Conservation (phyloP, 495 filamentous ascomycete species). For the Oleoguttula mirabilis region DNA sequence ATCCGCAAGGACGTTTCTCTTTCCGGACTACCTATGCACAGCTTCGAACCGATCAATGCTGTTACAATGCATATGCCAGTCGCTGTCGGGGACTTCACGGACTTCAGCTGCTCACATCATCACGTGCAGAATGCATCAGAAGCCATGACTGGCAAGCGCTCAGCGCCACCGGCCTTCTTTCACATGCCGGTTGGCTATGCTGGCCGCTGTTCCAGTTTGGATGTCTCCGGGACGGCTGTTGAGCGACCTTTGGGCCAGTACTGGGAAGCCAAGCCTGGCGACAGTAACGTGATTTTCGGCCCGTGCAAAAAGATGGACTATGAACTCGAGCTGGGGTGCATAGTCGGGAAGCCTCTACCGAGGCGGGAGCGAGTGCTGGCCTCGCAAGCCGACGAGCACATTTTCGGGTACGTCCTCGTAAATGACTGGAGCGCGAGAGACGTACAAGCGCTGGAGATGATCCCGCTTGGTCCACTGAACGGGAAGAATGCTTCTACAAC, state of each 20-base stretch:
- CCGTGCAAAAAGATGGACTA: slow-evolving; percentile 24
- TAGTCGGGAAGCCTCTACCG: slow-evolving; percentile 16
- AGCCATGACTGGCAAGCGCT: slow-evolving; percentile 20
- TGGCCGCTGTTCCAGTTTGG: slow-evolving; percentile 66
- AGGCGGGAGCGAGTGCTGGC: slow-evolving; percentile 26
- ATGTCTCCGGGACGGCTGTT: slow-evolving; percentile 58
- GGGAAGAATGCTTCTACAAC: slow-evolving; percentile 26
- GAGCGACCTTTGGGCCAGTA: slow-evolving; percentile 23
- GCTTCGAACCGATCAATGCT: slow-evolving; percentile 8
- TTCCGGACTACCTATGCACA: neutral
- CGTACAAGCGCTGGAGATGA: slow-evolving; percentile 74
- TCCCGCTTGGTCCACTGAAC: slow-evolving; percentile 25
- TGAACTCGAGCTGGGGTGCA: slow-evolving; percentile 24
- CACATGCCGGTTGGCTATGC: slow-evolving; percentile 41
- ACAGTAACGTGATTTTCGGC: slow-evolving; percentile 17
- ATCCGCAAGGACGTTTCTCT: slow-evolving; percentile 38
- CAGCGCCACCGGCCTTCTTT: slow-evolving; percentile 19
- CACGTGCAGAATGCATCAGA: slow-evolving; percentile 23
- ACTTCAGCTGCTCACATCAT: slow-evolving; percentile 20
- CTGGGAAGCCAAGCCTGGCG: slow-evolving; percentile 14
- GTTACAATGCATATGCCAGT: slow-evolving; percentile 24
- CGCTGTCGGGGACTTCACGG: slow-evolving; percentile 25
- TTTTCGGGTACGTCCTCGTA: slow-evolving; percentile 77
- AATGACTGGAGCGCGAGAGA: slow-evolving; percentile 91
- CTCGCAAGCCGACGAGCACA: slow-evolving; percentile 54